Conservation (phyloP, 371 early-diverging fungal species). For the Haplosporangium sp. region DNA sequence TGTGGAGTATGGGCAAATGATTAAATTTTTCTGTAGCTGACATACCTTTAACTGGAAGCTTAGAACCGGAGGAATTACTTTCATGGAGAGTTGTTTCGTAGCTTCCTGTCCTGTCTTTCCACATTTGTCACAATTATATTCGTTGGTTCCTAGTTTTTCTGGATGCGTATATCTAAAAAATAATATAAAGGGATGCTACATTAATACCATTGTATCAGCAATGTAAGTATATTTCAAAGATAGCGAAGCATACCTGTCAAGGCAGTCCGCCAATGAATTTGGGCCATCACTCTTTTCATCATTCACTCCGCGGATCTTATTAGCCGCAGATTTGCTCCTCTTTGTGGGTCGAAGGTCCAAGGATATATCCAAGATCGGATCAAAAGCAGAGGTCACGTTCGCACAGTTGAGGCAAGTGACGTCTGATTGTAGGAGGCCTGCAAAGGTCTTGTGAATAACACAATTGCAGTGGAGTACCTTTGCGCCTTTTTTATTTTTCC, state of each 20-base stretch:
- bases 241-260: slow-evolving; percentile 60
- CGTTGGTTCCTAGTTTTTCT: slow-evolving; percentile 75
- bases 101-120: slow-evolving; percentile 76
- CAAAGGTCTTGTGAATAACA: slow-evolving; percentile 92
- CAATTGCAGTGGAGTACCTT: slow-evolving; percentile 78
- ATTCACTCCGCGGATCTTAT: slow-evolving; percentile 34
- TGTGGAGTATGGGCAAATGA: too few relatives aligned
- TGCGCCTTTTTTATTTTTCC: slow-evolving; percentile 13
- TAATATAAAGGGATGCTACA: slow-evolving; percentile 17
- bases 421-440: slow-evolving; percentile 88
- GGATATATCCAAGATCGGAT: slow-evolving; percentile 94
- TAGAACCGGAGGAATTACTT: slow-evolving; percentile 88
- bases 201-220: background rate
- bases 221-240: background rate
- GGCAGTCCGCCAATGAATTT: slow-evolving; percentile 61
- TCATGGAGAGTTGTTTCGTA: slow-evolving; percentile 88
- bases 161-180: slow-evolving; percentile 76
- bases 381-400: slow-evolving; percentile 81
- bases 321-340: slow-evolving; percentile 45
- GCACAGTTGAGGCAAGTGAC: slow-evolving; percentile 90
- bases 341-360: slow-evolving; percentile 77
- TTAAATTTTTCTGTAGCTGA: too few relatives aligned
- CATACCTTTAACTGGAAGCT: slow-evolving; percentile 90
- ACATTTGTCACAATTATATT: slow-evolving; percentile 83
- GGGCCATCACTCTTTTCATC: slow-evolving; percentile 52